A percentile compares a stretch with the other conserved stretches of the same genome.
phyloP scores from a whole-genome alignment of 176 grass and related monocot species.

The Ampelocalamus luodianensis region DNA sequence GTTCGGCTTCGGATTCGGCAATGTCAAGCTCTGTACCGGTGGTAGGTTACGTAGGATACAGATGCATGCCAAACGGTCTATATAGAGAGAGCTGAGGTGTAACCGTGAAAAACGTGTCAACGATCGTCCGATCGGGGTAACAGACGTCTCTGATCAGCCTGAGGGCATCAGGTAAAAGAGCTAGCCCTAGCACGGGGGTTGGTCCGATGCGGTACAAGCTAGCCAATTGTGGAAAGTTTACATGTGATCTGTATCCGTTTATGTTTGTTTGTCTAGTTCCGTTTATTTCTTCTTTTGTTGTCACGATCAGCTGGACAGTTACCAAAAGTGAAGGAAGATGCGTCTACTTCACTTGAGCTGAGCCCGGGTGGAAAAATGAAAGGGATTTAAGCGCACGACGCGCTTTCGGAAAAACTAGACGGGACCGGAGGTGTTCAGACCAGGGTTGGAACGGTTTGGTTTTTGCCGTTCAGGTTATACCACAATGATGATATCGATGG shows the following conservation, averaged over 20 bases:
- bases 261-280: neutral
- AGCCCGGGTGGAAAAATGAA: neutral
- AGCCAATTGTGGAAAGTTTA: neutral
- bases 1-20: neutral
- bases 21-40: neutral
- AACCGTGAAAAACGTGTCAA: no score
- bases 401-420: neutral
- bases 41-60: neutral
- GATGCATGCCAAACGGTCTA: neutral
- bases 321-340: neutral
- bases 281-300: neutral
- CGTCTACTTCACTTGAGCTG: conserved; percentile 24
- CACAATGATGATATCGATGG: neutral
- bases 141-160: neutral
- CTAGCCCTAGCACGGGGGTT: neutral
- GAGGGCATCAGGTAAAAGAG: neutral
- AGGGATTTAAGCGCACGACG: neutral
- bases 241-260: conserved; percentile 10
- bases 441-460: neutral
- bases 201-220: no score
- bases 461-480: conserved; percentile 14
- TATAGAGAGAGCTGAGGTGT: neutral
- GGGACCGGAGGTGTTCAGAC: neutral
- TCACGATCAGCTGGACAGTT: conserved; percentile 9
- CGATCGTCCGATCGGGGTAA: neutral